Evolutionary conservation across 495 filamentous ascomycete genomes (phyloP), one percentile per base, ranked within the genome.

Genomic region (Paragyromitra xinjiangensis): DNA sequence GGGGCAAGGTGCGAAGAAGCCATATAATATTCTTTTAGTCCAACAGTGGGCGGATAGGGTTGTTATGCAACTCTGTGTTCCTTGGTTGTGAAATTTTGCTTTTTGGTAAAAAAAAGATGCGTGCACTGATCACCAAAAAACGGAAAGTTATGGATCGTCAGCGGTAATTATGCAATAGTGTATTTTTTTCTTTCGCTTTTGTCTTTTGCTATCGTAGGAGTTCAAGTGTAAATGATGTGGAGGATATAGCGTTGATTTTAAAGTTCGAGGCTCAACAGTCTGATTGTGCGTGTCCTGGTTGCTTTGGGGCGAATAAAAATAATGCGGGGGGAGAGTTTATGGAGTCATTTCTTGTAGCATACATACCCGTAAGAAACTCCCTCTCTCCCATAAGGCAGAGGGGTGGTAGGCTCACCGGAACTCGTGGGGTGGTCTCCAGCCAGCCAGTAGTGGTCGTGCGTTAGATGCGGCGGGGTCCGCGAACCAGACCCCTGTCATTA

Each of bases 181-280:
- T 44, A 58, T 45, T 51, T 51, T 16, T 51, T 51, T 16, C 11
- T 37, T 62, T 44, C 19, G n/a, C n/a, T 58, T 2, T 58, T 42
- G 16, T 44, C n/a, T 61, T 59, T 59, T 61, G 56, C 14, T 75
- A 71, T 71, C 48, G 59, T 64, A 65, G 51, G 55, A 73, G 51
- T 61, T 16, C 19, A 9, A 9, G 19, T 16, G 11, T 40, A 72
- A 44, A 51, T 59, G 29, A 39, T 26, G 66, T 69, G 65, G 71
- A 37, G 73, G 56, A n/a, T 64, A n/a, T 64, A 65, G 64, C 67
- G 67, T 37, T 34, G 75, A 67, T 68, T 62, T 79, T 79, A 78
- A 78, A 71, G 61, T 71, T 71, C 74, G 74, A 73, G 59, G 74
- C 74, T 73, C 69, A 77, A 77, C 73, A 44, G 66, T 45, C 37